phyloP scores from a whole-genome alignment of 495 filamentous ascomycete genomes.

The Parachaetomium inaequale region DNA sequence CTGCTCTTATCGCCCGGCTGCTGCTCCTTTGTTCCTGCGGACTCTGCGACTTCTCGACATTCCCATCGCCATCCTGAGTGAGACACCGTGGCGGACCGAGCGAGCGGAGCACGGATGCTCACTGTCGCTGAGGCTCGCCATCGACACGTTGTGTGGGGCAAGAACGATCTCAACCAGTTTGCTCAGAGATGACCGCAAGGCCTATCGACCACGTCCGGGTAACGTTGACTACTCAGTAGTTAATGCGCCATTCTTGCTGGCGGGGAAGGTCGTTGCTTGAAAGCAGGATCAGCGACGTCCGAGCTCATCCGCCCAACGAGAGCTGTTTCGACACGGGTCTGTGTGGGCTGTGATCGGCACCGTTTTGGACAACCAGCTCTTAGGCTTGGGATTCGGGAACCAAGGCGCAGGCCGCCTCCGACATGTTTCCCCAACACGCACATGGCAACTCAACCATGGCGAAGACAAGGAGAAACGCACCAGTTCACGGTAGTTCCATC shows the following conservation, averaged over 20 bases:
- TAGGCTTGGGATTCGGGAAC: background rate
- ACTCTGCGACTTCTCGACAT: background rate
- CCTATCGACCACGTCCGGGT: too few relatives aligned
- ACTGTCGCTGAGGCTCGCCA: too few relatives aligned
- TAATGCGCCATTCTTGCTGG: background rate
- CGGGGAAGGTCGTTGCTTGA: background rate
- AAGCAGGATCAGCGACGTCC: background rate
- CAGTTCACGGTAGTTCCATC: background rate
- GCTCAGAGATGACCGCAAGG: too few relatives aligned
- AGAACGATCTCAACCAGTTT: too few relatives aligned
- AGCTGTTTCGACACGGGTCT: constrained; percentile 1
- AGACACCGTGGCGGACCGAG: too few relatives aligned
- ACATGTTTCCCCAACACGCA: background rate
- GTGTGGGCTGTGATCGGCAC: background rate
- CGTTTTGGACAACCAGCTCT: background rate
- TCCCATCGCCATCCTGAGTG: too few relatives aligned
- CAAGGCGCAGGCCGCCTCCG: background rate
- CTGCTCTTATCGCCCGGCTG: constrained; percentile 2
- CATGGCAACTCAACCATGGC: background rate
- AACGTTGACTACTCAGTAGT: too few relatives aligned
- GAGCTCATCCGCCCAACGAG: background rate
- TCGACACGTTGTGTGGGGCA: too few relatives aligned
- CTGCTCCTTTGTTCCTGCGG: background rate
- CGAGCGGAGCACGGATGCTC: too few relatives aligned
- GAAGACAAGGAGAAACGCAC: background rate